Evolutionary conservation across 148 eudicot species (phyloP).

Genomic region (Polygonum maritimum): DNA sequence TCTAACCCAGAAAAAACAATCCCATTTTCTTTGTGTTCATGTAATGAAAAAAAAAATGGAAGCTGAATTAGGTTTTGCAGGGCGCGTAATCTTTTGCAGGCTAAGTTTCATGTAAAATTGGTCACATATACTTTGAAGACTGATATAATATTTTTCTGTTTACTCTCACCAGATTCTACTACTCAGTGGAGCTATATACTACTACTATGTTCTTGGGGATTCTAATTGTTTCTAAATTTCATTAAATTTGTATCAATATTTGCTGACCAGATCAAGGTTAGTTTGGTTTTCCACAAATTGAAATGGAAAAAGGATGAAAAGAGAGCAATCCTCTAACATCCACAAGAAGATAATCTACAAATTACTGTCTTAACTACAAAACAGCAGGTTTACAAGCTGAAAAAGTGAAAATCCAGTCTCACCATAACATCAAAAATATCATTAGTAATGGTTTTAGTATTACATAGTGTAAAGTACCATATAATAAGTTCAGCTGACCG

Average conservation of each 20-base stretch:
- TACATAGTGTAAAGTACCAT: neutral
- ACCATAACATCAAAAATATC: neutral
- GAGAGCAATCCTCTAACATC: neutral
- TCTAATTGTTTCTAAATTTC: neutral
- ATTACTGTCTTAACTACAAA: neutral
- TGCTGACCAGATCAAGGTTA: neutral
- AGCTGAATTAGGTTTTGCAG: neutral
- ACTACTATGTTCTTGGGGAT: neutral
- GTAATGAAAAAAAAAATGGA: neutral
- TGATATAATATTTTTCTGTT: neutral
- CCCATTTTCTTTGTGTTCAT: neutral
- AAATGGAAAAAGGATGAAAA: neutral
- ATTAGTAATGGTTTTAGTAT: neutral
- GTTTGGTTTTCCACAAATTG: neutral
- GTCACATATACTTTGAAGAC: neutral
- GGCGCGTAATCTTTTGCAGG: neutral
- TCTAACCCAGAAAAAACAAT: neutral
- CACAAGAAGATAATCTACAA: neutral
- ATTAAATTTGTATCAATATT: neutral
- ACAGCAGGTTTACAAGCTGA: neutral
- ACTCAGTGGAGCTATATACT: neutral
- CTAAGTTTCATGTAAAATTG: conserved; percentile 1
- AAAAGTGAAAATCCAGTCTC: neutral
- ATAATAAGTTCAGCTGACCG: neutral
- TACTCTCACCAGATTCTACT: neutral